Conservation (phyloP, 768 basidiomycete genomes). For the Lactarius indigo region DNA sequence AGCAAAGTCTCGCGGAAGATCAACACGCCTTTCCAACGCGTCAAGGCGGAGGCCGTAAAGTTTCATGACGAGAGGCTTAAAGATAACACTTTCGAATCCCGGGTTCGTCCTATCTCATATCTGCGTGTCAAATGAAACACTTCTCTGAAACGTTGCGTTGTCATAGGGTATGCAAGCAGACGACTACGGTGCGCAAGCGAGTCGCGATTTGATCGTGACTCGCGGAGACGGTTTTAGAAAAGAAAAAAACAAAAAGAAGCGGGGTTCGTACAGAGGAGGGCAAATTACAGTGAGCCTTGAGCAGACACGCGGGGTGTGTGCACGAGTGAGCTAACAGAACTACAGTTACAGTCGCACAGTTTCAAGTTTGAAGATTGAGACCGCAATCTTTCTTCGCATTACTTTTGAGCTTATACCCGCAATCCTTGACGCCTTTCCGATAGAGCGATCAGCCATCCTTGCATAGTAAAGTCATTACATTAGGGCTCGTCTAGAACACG, state of each 20-base stretch:
- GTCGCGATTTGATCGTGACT: constrained; percentile 86
- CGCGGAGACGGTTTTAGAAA: constrained; percentile 94
- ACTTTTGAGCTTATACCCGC: not conserved
- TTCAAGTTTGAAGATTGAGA: constrained; percentile 70
- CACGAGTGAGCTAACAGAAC: not conserved
- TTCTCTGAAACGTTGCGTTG: constrained; percentile 18
- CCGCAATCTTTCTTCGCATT: not conserved
- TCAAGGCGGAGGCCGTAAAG: constrained; percentile 60
- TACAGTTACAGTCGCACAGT: constrained; percentile 76
- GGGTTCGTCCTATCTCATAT: constrained; percentile 44
- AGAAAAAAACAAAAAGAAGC: constrained; percentile 99
- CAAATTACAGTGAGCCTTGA: constrained; percentile 73
- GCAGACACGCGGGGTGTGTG: not conserved
- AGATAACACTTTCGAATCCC: constrained; percentile 80
- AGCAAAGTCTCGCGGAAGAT: constrained; percentile 37
- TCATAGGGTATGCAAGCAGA: constrained; percentile 55
- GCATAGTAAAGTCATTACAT: not conserved
- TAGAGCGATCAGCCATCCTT: not conserved
- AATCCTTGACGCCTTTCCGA: not conserved
- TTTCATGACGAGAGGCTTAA: constrained; percentile 45
- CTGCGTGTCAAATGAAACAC: constrained; percentile 6
- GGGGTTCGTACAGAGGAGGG: constrained; percentile 90
- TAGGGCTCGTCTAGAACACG: constrained; percentile 25
- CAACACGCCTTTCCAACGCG: constrained; percentile 75
- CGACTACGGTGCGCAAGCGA: constrained; percentile 88